Percentiles rank a stretch among this genome's conserved stretches.
Evolutionary conservation across 108 stramenopile genomes (phyloP).

Genomic region (Licmophora abbreviata): DNA sequence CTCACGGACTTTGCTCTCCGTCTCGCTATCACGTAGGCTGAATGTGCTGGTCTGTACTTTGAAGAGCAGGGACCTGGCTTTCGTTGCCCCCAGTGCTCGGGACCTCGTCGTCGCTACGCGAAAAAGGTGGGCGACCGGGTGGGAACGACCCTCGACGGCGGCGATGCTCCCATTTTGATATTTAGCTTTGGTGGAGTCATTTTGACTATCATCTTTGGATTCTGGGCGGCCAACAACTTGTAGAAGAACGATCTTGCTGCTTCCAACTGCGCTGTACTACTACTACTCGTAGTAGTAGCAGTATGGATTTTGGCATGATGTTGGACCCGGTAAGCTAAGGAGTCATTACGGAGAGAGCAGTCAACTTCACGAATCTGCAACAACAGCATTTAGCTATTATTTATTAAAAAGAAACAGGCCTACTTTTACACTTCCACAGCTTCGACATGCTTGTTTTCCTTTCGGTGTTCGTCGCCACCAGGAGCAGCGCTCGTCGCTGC

Average conservation of each 20-base stretch:
- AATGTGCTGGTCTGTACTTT: constrained; percentile 92
- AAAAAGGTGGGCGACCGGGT: constrained; percentile 95
- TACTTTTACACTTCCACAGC: too few relatives aligned
- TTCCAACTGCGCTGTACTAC: too few relatives aligned
- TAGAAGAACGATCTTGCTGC: too few relatives aligned
- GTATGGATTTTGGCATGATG: too few relatives aligned
- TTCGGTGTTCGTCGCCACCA: too few relatives aligned
- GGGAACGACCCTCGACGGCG: constrained; percentile 93
- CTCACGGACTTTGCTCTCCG: not conserved
- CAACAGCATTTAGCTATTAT: too few relatives aligned
- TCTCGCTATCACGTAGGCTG: constrained; percentile 26
- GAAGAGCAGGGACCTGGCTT: constrained; percentile 91
- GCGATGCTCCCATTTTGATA: constrained; percentile 91
- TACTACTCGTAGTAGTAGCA: too few relatives aligned
- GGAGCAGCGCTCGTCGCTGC: not conserved
- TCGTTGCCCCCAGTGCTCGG: constrained; percentile 95
- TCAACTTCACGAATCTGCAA: too few relatives aligned
- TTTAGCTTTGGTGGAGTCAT: constrained; percentile 90
- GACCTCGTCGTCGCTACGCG: constrained; percentile 94
- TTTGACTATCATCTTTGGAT: constrained; percentile 81
- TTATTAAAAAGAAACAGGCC: too few relatives aligned
- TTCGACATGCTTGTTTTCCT: too few relatives aligned
- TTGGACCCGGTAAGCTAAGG: too few relatives aligned
- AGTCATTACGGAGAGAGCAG: too few relatives aligned
- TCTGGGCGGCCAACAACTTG: constrained; percentile 86